Conservation (phyloP, 768 basidiomycete species). For the Rhodotorula paludigena region DNA sequence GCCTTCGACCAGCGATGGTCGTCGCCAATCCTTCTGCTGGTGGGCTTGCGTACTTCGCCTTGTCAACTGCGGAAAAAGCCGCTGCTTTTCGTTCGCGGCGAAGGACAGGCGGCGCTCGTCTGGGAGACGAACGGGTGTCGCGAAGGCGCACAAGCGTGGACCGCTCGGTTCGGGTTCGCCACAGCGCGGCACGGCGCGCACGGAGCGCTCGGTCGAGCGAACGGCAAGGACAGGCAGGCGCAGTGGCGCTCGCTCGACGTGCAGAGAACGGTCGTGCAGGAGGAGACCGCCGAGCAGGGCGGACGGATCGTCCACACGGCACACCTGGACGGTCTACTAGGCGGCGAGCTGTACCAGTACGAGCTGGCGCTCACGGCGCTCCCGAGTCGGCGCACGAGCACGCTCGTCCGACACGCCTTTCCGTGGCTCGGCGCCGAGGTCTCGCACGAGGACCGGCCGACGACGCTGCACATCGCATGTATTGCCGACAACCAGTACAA, state of each 20-base stretch:
- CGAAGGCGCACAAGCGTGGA: background rate
- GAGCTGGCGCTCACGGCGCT: background rate
- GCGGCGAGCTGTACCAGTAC: constrained; percentile 18
- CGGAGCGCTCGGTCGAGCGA: too few species aligned
- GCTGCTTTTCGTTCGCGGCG: constrained; percentile 24
- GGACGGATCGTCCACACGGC: constrained; percentile 22
- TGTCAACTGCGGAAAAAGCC: constrained; percentile 35
- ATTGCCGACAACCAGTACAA: constrained; percentile 40
- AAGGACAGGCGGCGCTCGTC: constrained; percentile 11
- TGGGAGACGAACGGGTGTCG: constrained; percentile 27
- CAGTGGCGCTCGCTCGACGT: background rate
- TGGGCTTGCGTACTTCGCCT: constrained; percentile 22
- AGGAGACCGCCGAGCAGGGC: background rate
- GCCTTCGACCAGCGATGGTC: constrained; percentile 24
- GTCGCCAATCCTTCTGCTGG: background rate
- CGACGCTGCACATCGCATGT: constrained; percentile 25
- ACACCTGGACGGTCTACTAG: background rate
- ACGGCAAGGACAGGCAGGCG: background rate
- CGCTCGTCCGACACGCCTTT: constrained; percentile 8
- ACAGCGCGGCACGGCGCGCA: background rate
- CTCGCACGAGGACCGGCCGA: background rate
- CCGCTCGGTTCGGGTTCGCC: background rate
- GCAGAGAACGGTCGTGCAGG: background rate
- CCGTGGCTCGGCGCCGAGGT: constrained; percentile 13
- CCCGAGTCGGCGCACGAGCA: background rate